These are phyloP conservation scores for Gamarada debralockiae DNA, from an alignment of 495 filamentous ascomycete species.

Conservation along the genomic window DNA sequence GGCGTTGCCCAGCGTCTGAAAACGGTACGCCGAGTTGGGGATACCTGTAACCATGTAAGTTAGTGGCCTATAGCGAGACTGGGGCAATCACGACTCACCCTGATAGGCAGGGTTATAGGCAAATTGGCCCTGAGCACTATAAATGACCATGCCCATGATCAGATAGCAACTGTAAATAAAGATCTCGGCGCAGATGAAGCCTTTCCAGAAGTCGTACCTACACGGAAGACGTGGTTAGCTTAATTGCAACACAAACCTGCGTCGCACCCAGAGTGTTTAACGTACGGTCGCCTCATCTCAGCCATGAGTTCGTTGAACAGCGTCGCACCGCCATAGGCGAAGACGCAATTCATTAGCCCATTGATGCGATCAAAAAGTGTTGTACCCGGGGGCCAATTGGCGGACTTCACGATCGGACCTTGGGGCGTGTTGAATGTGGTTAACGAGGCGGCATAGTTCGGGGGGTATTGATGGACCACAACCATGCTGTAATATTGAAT, in stretches of 20 bases:
- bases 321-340: slow-evolving; percentile 52
- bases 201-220: slow-evolving; percentile 65
- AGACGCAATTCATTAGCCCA: slow-evolving; percentile 49
- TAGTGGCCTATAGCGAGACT: too few relatives aligned
- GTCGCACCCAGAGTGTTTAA: too few relatives aligned
- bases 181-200: slow-evolving; percentile 48
- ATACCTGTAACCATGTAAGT: neutral
- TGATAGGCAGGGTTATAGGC: slow-evolving; percentile 41
- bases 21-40: neutral
- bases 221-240: too few relatives aligned
- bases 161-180: slow-evolving; percentile 49
- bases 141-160: slow-evolving; percentile 53
- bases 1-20: slow-evolving; percentile 49
- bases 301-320: slow-evolving; percentile 62
- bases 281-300: slow-evolving; percentile 64
- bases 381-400: slow-evolving; percentile 20
- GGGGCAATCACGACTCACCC: too few relatives aligned
- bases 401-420: slow-evolving; percentile 25
- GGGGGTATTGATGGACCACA: slow-evolving; percentile 39
- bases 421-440: slow-evolving; percentile 11
- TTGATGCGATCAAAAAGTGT: slow-evolving; percentile 41
- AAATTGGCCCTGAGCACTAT: slow-evolving; percentile 52
- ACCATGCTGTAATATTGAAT: slow-evolving; percentile 45
- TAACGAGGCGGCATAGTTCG: slow-evolving; percentile 38
- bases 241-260: too few relatives aligned